Percentiles rank a stretch among this genome's conserved stretches.
These are phyloP conservation scores for Carex littledalei DNA, from an alignment of 176 grass and related monocot genomes.

Conservation along the genomic window DNA sequence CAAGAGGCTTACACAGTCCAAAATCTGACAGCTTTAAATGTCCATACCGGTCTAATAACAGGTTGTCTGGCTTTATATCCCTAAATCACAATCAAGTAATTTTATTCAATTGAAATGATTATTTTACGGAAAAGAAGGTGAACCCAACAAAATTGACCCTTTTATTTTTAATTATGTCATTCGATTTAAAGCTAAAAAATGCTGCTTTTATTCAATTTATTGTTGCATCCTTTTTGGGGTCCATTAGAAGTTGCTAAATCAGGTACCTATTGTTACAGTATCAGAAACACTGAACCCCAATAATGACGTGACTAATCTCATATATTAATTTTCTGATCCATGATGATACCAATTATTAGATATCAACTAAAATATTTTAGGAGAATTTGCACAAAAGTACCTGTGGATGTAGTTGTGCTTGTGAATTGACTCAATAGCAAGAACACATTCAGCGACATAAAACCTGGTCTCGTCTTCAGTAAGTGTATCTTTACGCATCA, in stretches of 20 bases:
- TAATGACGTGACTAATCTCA: neutral
- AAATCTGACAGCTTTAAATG: conserved; percentile 98
- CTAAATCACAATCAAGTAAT: conserved; percentile 20
- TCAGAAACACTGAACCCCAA: neutral
- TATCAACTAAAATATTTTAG: neutral
- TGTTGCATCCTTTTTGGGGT: neutral
- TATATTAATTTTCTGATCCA: neutral
- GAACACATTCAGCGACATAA: conserved; percentile 78
- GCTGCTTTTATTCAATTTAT: neutral
- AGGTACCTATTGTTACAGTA: neutral
- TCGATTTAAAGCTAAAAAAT: neutral
- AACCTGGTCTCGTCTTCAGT: conserved; percentile 85
- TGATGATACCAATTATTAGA: neutral
- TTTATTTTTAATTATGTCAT: neutral
- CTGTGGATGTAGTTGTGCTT: conserved; percentile 96
- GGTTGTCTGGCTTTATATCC: conserved; percentile 99
- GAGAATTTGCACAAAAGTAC: conserved; percentile 27
- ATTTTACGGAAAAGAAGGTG: neutral
- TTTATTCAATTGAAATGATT: neutral
- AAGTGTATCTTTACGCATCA: conserved; percentile 94
- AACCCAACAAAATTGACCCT: neutral
- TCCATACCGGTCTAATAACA: conserved; percentile 85
- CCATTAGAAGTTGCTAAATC: neutral
- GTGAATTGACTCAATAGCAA: conserved; percentile 94
- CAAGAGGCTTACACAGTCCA: conserved; percentile 87